phyloP scores from a whole-genome alignment of 192 early-diverging fungal genomes.

The Gonapodya prolifera region DNA sequence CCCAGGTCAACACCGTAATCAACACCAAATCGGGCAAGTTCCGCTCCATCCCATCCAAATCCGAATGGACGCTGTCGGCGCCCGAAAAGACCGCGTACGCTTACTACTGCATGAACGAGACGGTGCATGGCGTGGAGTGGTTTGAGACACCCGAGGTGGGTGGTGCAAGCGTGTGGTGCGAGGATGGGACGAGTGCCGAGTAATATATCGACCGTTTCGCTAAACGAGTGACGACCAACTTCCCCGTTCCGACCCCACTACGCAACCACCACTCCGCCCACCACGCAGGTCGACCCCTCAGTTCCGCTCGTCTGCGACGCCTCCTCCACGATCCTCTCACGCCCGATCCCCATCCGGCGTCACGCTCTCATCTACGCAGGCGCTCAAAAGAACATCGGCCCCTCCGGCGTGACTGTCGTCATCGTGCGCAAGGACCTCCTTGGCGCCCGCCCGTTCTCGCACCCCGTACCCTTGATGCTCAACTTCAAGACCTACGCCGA shows the following conservation, averaged over 20 bases:
- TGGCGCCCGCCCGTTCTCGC: constrained; percentile 30
- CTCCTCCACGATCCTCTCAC: constrained; percentile 46
- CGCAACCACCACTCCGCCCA: neutral
- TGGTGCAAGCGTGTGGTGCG: constrained; percentile 37
- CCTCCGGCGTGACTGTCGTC: constrained; percentile 84
- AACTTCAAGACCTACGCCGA: constrained; percentile 74
- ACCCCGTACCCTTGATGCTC: constrained; percentile 44
- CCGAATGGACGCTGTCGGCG: constrained; percentile 55
- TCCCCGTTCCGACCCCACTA: neutral
- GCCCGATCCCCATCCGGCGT: constrained; percentile 62
- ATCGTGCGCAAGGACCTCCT: constrained; percentile 86
- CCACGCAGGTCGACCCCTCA: constrained; percentile 10
- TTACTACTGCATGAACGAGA: constrained; percentile 98
- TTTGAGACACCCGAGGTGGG: too few species aligned
- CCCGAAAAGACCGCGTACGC: constrained; percentile 73
- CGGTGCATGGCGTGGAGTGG: constrained; percentile 90
- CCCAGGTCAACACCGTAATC: constrained; percentile 61
- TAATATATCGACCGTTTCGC: constrained; percentile 54
- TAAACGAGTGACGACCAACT: constrained; percentile 40
- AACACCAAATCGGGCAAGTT: constrained; percentile 49
- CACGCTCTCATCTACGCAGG: constrained; percentile 87
- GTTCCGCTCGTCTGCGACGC: constrained; percentile 81
- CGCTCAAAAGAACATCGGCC: constrained; percentile 89
- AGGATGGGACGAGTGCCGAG: constrained; percentile 17
- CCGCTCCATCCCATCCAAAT: constrained; percentile 36